phyloP scores from a whole-genome alignment of 192 early-diverging fungal genomes.

The Coemansia sp. region DNA sequence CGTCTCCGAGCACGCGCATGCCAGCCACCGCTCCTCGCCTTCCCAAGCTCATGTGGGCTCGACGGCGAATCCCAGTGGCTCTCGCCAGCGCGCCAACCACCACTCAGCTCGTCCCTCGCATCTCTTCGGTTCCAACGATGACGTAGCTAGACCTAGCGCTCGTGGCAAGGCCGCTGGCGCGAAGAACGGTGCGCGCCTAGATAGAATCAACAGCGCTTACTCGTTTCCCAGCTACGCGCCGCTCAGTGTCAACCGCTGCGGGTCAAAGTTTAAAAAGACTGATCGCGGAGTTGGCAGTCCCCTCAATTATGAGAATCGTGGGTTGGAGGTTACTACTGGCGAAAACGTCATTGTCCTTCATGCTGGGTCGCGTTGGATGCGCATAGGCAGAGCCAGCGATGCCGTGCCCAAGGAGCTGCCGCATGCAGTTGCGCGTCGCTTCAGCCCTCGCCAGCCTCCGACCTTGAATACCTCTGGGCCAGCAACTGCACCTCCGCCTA shows the following conservation, averaged over 20 bases:
- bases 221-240: slow-evolving; percentile 47
- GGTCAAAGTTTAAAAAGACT: slow-evolving; percentile 38
- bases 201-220: slow-evolving; percentile 41
- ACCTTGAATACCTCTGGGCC: not conserved
- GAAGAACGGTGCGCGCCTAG: slow-evolving; percentile 9
- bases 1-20: slow-evolving; percentile 28
- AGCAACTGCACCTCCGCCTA: not conserved
- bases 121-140: not conserved
- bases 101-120: not conserved
- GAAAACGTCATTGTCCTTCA: slow-evolving; percentile 84
- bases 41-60: not conserved
- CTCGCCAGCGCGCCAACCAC: not conserved
- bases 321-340: slow-evolving; percentile 40
- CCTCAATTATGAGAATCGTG: not conserved
- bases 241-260: slow-evolving; percentile 35
- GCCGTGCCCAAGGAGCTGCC: slow-evolving; percentile 77
- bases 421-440: slow-evolving; percentile 77
- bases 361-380: slow-evolving; percentile 80
- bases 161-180: not conserved
- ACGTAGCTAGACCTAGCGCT: not conserved
- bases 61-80: not conserved
- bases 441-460: slow-evolving; percentile 21
- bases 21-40: not conserved
- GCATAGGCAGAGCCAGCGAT: slow-evolving; percentile 84
- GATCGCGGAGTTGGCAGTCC: slow-evolving; percentile 31